Base-by-base conservation (phyloP, 352 stramenopile species). In the Pythium guiyangense region DNA sequence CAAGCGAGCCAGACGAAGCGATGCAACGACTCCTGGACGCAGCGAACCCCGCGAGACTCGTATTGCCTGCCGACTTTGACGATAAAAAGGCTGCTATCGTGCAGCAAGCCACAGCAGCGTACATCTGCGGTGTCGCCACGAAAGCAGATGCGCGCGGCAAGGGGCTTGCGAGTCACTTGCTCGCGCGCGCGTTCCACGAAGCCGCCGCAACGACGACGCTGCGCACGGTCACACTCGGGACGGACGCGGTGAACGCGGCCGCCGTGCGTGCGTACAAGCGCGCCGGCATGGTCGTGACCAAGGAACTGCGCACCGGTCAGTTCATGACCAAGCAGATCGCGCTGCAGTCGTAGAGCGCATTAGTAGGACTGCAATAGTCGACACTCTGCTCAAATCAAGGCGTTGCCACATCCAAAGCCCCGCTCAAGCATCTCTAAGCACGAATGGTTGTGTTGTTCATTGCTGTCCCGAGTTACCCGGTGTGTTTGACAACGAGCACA, bases 271-370 rank as follows among this genome's bases (percentile, higher is more conserved):
- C 56, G 25, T 71, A 67, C 42, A 4, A 4, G 1, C 64, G 56
- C 31, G 52, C 59, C 3, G 50, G 63, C 0, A 70, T 70, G 59
- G 39, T 54, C 45, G 54, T 58, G 42, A 63, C 54, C 20, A 56
- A 63, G 39, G 11, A 17, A 2, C 20, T 31, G 4, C 50, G 40
- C 27, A 22, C 11, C 2, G 40, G 26, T 1, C 27, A 0, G 11
- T 18, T 34, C 11, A 14, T 49, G 8, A 11, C 37, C 2, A 50
- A 50, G 45, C 12, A 50, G 10, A 15, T 50, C 39, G 5, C 39
- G 39, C 14, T n/a, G 14, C 5, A 20, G 39, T n/a, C 39, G 39
- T 44, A 44, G 39, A n/a, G n/a, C n/a, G n/a, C n/a, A n/a, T n/a
- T n/a, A n/a, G n/a, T n/a, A n/a, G n/a, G n/a, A n/a, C n/a, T n/a